These are phyloP conservation scores for Suillus clintonianus DNA, from an alignment of 768 basidiomycete genomes.

Conservation along the genomic window DNA sequence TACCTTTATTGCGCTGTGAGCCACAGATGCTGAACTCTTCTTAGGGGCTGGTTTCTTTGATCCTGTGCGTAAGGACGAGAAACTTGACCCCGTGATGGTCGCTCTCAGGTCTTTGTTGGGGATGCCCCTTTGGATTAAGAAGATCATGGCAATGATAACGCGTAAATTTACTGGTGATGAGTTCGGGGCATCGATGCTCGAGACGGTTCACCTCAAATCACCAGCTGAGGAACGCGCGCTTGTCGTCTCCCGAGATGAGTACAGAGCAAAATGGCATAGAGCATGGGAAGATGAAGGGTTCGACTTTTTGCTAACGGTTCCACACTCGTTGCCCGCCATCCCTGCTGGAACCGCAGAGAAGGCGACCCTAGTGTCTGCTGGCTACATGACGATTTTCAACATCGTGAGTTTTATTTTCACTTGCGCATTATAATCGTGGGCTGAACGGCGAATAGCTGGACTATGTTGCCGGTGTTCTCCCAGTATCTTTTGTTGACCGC, in stretches of 20 bases:
- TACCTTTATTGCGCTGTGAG: neutral
- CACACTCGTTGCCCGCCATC: constrained; percentile 41
- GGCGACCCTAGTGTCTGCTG: constrained; percentile 35
- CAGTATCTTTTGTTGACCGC: constrained; percentile 54
- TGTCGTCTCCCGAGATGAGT: constrained; percentile 26
- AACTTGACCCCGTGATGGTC: constrained; percentile 32
- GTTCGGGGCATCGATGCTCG: constrained; percentile 29
- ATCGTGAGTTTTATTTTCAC: constrained; percentile 32
- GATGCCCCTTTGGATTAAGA: constrained; percentile 40
- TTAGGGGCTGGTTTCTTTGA: constrained; percentile 47
- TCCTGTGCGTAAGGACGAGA: constrained; percentile 35
- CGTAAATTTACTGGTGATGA: constrained; percentile 30
- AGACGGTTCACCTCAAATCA: constrained; percentile 37
- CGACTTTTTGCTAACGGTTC: constrained; percentile 43
- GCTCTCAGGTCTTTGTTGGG: constrained; percentile 23
- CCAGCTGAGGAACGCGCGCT: constrained; percentile 28
- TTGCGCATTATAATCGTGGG: neutral
- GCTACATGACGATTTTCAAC: constrained; percentile 44
- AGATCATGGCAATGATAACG: constrained; percentile 41
- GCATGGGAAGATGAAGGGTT: constrained; percentile 37
- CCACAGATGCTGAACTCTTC: neutral
- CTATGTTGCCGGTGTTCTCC: constrained; percentile 59
- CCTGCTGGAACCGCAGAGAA: constrained; percentile 36
- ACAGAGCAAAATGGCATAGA: constrained; percentile 37
- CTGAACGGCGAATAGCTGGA: constrained; percentile 42